Conservation (phyloP, 495 filamentous ascomycete genomes). For the Acidiella bohemica region DNA sequence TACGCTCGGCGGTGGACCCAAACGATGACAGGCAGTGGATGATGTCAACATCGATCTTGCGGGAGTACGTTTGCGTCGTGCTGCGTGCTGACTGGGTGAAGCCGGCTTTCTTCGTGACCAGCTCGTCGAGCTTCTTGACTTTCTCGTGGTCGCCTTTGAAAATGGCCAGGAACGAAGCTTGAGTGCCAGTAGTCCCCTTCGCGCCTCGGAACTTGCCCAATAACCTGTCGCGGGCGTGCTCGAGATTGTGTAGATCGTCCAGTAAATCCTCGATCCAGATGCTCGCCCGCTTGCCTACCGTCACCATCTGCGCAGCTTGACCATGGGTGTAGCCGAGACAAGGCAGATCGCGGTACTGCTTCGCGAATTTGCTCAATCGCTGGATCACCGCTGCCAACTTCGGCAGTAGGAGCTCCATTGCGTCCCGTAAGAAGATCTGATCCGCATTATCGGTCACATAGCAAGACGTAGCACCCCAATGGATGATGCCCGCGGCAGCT, state of each 20-base stretch:
- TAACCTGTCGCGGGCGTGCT: slow-evolving; percentile 57
- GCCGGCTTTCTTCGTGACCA: slow-evolving; percentile 73
- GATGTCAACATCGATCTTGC: slow-evolving; percentile 74
- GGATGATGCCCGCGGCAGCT: slow-evolving; percentile 75
- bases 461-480: slow-evolving; percentile 52
- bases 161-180: slow-evolving; percentile 68
- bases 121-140: slow-evolving; percentile 55
- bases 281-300: slow-evolving; percentile 66
- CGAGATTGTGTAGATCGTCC: slow-evolving; percentile 73
- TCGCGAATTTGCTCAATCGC: slow-evolving; percentile 64
- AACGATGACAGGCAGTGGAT: slow-evolving; percentile 70
- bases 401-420: slow-evolving; percentile 61
- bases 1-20: slow-evolving; percentile 66
- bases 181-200: slow-evolving; percentile 66
- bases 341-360: slow-evolving; percentile 56
- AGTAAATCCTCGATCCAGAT: slow-evolving; percentile 84
- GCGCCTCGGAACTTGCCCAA: slow-evolving; percentile 58
- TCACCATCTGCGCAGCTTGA: slow-evolving; percentile 60
- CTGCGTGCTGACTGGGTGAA: slow-evolving; percentile 63
- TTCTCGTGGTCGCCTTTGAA: slow-evolving; percentile 72
- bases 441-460: slow-evolving; percentile 1
- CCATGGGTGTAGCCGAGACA: slow-evolving; percentile 76
- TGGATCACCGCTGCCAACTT: slow-evolving; percentile 77
- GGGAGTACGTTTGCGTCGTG: slow-evolving; percentile 65
- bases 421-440: slow-evolving; percentile 59